Conservation (phyloP, 768 basidiomycete species). For the Naematelia encephala region DNA sequence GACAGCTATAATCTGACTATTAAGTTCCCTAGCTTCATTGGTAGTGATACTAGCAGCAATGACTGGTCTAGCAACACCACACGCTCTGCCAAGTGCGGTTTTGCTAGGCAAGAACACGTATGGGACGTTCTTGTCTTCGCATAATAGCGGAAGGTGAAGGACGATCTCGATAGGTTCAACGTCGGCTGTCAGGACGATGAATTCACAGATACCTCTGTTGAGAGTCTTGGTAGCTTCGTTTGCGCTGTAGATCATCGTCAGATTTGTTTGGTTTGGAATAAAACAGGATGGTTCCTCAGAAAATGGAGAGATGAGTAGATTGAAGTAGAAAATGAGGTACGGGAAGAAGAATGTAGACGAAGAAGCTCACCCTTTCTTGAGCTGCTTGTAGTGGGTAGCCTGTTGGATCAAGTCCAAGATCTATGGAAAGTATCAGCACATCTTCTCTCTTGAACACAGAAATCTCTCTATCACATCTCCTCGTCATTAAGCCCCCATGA, state of each 20-base stretch:
- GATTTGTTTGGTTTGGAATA: background rate
- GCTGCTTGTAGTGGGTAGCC: slow-evolving; percentile 93
- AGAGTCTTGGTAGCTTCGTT: slow-evolving; percentile 99
- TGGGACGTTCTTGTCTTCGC: slow-evolving; percentile 99
- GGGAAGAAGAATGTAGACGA: too few species aligned
- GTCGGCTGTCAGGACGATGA: slow-evolving; percentile 86
- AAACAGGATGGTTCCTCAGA: background rate
- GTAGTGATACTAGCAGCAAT: slow-evolving; percentile 96
- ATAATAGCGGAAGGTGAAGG: slow-evolving; percentile 91
- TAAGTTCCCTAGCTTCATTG: slow-evolving; percentile 85
- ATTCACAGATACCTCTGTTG: slow-evolving; percentile 95
- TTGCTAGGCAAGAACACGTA: slow-evolving; percentile 95
- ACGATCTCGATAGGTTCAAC: slow-evolving; percentile 98
- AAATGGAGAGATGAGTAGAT: too few species aligned
- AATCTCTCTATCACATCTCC: too few species aligned
- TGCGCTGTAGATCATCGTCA: slow-evolving; percentile 56
- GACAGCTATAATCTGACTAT: slow-evolving; percentile 79
- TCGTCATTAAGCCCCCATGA: too few species aligned
- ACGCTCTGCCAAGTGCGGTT: slow-evolving; percentile 91
- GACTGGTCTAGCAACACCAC: slow-evolving; percentile 90
- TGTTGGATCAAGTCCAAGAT: slow-evolving; percentile 95
- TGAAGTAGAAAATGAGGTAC: too few species aligned
- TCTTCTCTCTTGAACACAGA: too few species aligned
- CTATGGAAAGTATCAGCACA: too few species aligned
- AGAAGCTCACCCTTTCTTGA: slow-evolving; percentile 73